Base-by-base conservation (phyloP, 768 basidiomycete genomes). In the Rhodotorula paludigena region DNA sequence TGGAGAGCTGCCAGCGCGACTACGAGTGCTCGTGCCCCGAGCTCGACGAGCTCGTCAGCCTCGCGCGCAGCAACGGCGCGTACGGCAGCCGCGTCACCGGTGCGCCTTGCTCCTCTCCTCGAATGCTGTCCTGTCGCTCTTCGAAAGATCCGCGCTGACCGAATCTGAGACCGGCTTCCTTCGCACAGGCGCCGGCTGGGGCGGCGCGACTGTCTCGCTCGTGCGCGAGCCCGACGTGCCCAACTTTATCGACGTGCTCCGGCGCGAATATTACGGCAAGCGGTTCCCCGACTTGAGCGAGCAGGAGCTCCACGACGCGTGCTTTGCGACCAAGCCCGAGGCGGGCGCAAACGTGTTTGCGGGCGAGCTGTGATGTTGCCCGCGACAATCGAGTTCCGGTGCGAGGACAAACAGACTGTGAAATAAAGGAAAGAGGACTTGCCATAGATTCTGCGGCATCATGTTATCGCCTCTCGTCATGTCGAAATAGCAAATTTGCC, bases 21-120 rank as follows among this genome's bases (percentile, higher is more conserved):
- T 93, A 83, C 75, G 86, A 92, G 68, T 91, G 89, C 78, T 62
- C 58, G 42, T 67, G 66, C 75, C 82, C 84, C 2, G 89, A 93
- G 79, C 79, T 92, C 25, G 84, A 94, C 75, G 79, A 84, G 74
- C 82, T 93, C 15, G 84, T 85, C 5, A 76, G 72, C 47, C 78
- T 93, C 30, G 87, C 89, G 15, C 80, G 82, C 56, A 80, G 83
- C 25, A 84, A 86, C 2, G 91, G 91, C 23, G 89, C 90, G 8
- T 83, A 85, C 71, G 92, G 91, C 11, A 86, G 86, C 71, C 83
- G 91, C 33, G 80, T 92, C n/a, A 93, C 92, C 28, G 89, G 89
- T 86, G 60, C 57, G 80, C 76, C 53, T 25, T 18, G 41, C 28
- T n/a, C 2, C 30, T 14, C 47, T 20, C 35, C 39, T 21, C 39